phyloP scores from a whole-genome alignment of 331 rosid genomes.

The Quercus lobata region DNA sequence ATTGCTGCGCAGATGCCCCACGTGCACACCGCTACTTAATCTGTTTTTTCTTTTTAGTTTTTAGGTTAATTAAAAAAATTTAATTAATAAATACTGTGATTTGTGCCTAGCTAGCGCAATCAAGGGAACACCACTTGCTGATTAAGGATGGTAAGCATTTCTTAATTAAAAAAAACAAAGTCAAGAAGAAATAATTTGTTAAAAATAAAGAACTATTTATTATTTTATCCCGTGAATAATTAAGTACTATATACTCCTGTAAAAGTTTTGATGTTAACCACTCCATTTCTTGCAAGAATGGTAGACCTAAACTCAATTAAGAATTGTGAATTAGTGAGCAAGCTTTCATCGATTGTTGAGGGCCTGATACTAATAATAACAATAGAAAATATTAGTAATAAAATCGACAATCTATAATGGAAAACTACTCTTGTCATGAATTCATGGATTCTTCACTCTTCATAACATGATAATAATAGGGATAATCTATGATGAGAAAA shows the following conservation, averaged over 20 bases:
- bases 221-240: not conserved
- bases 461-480: no score
- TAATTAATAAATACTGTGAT: not conserved
- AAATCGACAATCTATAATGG: no score
- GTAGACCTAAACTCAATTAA: no score
- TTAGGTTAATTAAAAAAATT: not conserved
- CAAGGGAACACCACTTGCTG: not conserved
- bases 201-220: not conserved
- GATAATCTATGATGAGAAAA: no score
- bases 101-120: not conserved
- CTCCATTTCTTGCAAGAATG: no score
- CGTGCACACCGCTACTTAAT: not conserved
- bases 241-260: not conserved
- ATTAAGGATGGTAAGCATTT: not conserved
- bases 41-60: not conserved
- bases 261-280: not conserved
- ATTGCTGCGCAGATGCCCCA: not conserved
- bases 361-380: no score
- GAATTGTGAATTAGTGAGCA: no score
- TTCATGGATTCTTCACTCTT: no score
- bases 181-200: not conserved
- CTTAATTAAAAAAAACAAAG: not conserved
- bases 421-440: no score
- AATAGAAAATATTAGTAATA: no score
- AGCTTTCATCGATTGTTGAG: no score